Conservation (phyloP, 2,329 filamentous ascomycete species). For the Aureobasidium sp. region DNA sequence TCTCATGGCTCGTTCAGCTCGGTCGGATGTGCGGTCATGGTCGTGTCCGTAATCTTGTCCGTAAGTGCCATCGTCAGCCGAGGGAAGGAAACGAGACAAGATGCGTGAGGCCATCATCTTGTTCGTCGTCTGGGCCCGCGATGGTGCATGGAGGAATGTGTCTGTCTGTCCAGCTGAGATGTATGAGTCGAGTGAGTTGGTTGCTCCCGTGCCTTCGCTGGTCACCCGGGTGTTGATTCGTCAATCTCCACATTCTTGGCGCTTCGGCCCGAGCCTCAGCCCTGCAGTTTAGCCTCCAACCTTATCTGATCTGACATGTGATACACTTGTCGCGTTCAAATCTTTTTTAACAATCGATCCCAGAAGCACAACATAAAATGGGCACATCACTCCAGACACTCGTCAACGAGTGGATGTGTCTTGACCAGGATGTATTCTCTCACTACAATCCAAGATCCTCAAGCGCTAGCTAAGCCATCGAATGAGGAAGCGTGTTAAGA, state of each 20-base stretch:
- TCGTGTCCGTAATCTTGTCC: constrained; percentile 29
- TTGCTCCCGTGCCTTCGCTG: background rate
- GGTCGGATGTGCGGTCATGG: constrained; percentile 27
- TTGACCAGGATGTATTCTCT: constrained; percentile 42
- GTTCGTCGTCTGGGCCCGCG: background rate
- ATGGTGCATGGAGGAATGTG: background rate
- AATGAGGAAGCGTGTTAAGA: no score
- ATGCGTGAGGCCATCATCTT: constrained; percentile 45
- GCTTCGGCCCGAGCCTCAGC: background rate
- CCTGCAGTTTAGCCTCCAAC: background rate
- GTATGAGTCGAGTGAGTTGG: background rate
- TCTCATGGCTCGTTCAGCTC: constrained; percentile 28
- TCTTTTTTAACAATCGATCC: background rate
- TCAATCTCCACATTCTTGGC: background rate
- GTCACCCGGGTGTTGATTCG: constrained; percentile 1
- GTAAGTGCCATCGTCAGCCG: constrained; percentile 30
- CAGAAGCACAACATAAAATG: background rate
- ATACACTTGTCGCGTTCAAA: background rate
- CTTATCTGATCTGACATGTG: background rate
- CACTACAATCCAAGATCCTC: constrained; percentile 45
- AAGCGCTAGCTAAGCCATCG: no score
- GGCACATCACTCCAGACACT: constrained; percentile 29
- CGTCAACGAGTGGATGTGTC: constrained; percentile 48
- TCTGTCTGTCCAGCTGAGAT: background rate
- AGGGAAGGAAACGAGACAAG: constrained; percentile 40